phyloP scores from a whole-genome alignment of 345 rosid genomes.

The Durio zibethinus region DNA sequence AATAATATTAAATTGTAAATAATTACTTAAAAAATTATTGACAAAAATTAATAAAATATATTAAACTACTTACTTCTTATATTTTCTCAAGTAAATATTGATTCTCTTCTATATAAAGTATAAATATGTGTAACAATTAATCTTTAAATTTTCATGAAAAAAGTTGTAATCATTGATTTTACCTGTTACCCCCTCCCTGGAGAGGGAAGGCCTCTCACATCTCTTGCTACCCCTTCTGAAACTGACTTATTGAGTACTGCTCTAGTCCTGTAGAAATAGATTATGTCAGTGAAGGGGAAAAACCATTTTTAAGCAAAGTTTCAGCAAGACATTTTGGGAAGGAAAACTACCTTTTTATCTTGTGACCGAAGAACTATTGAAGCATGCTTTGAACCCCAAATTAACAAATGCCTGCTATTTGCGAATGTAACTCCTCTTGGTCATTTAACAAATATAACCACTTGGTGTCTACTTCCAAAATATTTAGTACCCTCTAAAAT shows the following conservation, averaged over 20 bases:
- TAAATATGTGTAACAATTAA: too few species aligned
- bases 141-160: too few species aligned
- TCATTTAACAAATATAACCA: background rate
- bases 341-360: constrained; percentile 50
- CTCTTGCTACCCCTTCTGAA: constrained; percentile 4
- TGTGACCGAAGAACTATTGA: constrained; percentile 31
- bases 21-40: too few species aligned
- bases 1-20: too few species aligned
- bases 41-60: too few species aligned
- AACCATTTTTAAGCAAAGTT: background rate
- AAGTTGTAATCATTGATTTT: too few species aligned
- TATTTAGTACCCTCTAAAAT: background rate
- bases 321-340: background rate
- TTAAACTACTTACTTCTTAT: too few species aligned
- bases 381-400: constrained; percentile 39
- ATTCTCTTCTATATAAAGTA: too few species aligned
- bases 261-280: constrained; percentile 4
- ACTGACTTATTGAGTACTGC: constrained; percentile 6
- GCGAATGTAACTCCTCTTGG: constrained; percentile 10
- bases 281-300: background rate
- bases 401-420: constrained; percentile 45
- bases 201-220: background rate
- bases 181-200: constrained; percentile 4
- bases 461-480: background rate
- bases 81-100: too few species aligned